phyloP scores from a whole-genome alignment of 768 basidiomycete genomes.

The Leucocoprinus birnbaumii region DNA sequence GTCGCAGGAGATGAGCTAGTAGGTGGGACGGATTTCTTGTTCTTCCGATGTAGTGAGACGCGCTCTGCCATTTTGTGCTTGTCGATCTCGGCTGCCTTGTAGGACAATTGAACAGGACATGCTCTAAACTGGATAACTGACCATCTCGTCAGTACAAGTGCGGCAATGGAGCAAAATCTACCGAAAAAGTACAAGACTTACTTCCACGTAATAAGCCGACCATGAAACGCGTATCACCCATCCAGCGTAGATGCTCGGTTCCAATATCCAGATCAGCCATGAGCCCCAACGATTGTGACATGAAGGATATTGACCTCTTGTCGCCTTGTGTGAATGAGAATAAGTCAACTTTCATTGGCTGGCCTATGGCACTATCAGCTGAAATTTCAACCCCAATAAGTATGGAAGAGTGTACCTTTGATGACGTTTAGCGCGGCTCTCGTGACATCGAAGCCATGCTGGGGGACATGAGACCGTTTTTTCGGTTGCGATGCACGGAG shows the following conservation, averaged over 20 bases:
- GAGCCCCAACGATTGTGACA: slow-evolving; percentile 80
- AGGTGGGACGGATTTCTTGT: slow-evolving; percentile 16
- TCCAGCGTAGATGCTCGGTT: slow-evolving; percentile 83
- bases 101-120: slow-evolving; percentile 69
- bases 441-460: slow-evolving; percentile 71
- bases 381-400: background rate
- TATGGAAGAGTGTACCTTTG: slow-evolving; percentile 51
- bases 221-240: slow-evolving; percentile 81
- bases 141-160: slow-evolving; percentile 1
- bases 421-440: slow-evolving; percentile 75
- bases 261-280: slow-evolving; percentile 86
- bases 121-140: slow-evolving; percentile 57
- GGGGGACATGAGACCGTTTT: slow-evolving; percentile 5
- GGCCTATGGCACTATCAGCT: slow-evolving; percentile 39
- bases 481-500: background rate
- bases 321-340: slow-evolving; percentile 72
- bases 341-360: slow-evolving; percentile 71
- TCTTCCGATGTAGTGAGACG: slow-evolving; percentile 34
- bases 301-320: slow-evolving; percentile 68
- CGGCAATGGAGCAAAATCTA: background rate
- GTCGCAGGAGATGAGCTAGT: slow-evolving; percentile 2
- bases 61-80: slow-evolving; percentile 67
- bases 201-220: slow-evolving; percentile 69
- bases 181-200: slow-evolving; percentile 27
- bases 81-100: slow-evolving; percentile 68